Base-by-base conservation (phyloP, 495 filamentous ascomycete species). In the Penicillium pancosmium region DNA sequence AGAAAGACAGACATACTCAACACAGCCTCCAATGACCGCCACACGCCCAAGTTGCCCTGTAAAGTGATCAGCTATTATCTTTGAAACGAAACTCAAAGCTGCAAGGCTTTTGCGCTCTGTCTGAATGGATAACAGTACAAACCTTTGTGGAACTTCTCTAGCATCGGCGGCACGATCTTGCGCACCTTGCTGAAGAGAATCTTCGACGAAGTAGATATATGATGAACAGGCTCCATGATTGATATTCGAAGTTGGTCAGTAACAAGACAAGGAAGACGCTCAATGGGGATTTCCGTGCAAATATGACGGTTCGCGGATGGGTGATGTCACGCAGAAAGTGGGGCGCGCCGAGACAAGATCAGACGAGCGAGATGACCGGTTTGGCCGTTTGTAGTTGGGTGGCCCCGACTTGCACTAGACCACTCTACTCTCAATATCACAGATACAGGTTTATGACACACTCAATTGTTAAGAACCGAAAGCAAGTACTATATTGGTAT, bases 131-230 rank as follows among this genome's bases (percentile, higher is more conserved):
- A 9, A 4, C 16, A 19, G 15, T 18, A 58, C 56, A 50, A 66
- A 92, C 93, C 94, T 87, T 98, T 98, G 72, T 98, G 94, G 68
- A 98, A 97, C 60, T 85, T 92, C 68, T 94, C 92, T 11, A 98
- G 84, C 88, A 98, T 89, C 9, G 94, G 94, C 43, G 94, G 94
- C 48, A 98, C 84, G 73, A 98, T 89, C 73, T 89, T 91, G 79
- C 89, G 88, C 69, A 93, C 92, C 71, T 90, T 92, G 51, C 77
- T 70, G 21, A 98, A 80, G 33, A 96, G 78, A 55, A 90, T 88
- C 72, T 87, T 87, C n/a, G 86, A 87, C 3, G 83, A 74, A 52
- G 73, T 68, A 33, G 81, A 76, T 43, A 86, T 76, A 68, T 84
- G 84, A 46, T 78, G 76, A 44, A 67, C 67, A 5, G 73, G 66